Conservation (phyloP, 2,329 filamentous ascomycete species). For the Fusarium beomiforme region DNA sequence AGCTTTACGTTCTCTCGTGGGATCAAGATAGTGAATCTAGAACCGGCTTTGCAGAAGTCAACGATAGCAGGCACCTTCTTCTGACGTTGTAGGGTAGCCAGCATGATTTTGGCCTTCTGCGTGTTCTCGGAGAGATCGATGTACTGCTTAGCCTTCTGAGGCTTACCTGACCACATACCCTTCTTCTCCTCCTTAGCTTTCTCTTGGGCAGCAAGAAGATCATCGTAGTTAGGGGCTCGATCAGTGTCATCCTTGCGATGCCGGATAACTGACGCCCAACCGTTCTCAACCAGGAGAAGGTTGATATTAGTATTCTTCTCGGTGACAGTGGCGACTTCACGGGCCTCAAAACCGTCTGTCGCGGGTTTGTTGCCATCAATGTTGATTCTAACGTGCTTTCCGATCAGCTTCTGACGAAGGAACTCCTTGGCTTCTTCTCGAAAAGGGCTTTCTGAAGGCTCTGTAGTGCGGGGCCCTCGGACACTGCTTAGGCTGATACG, state of each 20-base stretch:
- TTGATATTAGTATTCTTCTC: slow-evolving; percentile 89
- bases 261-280: slow-evolving; percentile 92
- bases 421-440: slow-evolving; percentile 96
- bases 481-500: slow-evolving; percentile 93
- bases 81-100: slow-evolving; percentile 87
- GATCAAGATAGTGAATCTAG: slow-evolving; percentile 90
- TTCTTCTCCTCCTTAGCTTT: slow-evolving; percentile 87
- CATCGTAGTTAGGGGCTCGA: slow-evolving; percentile 92
- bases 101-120: slow-evolving; percentile 95
- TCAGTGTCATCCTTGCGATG: slow-evolving; percentile 96
- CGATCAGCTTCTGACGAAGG: slow-evolving; percentile 90
- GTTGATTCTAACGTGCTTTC: slow-evolving; percentile 90
- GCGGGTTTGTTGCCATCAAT: slow-evolving; percentile 93
- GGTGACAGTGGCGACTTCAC: slow-evolving; percentile 90
- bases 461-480: slow-evolving; percentile 88
- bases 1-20: slow-evolving; percentile 94
- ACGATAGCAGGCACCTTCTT: slow-evolving; percentile 93
- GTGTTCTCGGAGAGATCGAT: slow-evolving; percentile 90
- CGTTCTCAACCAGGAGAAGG: slow-evolving; percentile 86
- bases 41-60: slow-evolving; percentile 97
- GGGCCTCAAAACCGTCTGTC: slow-evolving; percentile 89
- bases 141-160: slow-evolving; percentile 83
- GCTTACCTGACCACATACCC: slow-evolving; percentile 94
- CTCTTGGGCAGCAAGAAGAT: slow-evolving; percentile 82
- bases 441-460: slow-evolving; percentile 88